phyloP scores from a whole-genome alignment of 1,284 basidiomycete genomes.

The Flammula alnicola region DNA sequence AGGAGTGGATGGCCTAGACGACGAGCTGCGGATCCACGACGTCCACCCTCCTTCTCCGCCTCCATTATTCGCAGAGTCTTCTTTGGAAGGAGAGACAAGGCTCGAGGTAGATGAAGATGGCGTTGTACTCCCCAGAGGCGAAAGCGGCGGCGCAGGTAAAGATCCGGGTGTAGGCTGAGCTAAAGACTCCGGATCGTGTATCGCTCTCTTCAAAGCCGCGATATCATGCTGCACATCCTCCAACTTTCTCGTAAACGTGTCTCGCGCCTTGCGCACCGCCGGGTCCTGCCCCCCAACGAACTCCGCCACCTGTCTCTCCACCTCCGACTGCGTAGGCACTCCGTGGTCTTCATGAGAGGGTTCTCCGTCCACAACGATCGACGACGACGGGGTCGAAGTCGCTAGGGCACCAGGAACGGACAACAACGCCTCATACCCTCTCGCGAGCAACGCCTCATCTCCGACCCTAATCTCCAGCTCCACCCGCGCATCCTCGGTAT shows the following conservation, averaged over 20 bases:
- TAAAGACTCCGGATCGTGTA: constrained; percentile 48
- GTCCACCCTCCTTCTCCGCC: constrained; percentile 47
- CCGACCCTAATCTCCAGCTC: constrained; percentile 85
- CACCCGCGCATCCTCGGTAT: constrained; percentile 83
- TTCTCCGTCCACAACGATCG: constrained; percentile 1
- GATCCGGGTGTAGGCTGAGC: constrained; percentile 13
- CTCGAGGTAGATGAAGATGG: constrained; percentile 17
- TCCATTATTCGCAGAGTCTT: constrained; percentile 5
- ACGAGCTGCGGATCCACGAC: constrained; percentile 52
- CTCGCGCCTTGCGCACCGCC: constrained; percentile 51
- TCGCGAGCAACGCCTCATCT: constrained; percentile 74
- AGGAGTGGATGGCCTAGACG: constrained; percentile 46
- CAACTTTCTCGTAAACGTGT: constrained; percentile 62
- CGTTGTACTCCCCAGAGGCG: neutral
- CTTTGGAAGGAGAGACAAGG: constrained; percentile 5
- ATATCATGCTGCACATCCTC: constrained; percentile 85
- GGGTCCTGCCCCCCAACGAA: constrained; percentile 66
- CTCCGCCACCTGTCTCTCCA: constrained; percentile 57
- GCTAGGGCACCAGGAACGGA: constrained; percentile 57
- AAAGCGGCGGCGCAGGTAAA: constrained; percentile 7
- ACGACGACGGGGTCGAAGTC: neutral
- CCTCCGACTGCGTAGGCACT: constrained; percentile 34
- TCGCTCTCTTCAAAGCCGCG: constrained; percentile 60
- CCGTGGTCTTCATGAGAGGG: constrained; percentile 15
- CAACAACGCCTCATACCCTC: constrained; percentile 76